phyloP scores from a whole-genome alignment of 2,329 filamentous ascomycete genomes.

The Penicillium aurantiogriseum region DNA sequence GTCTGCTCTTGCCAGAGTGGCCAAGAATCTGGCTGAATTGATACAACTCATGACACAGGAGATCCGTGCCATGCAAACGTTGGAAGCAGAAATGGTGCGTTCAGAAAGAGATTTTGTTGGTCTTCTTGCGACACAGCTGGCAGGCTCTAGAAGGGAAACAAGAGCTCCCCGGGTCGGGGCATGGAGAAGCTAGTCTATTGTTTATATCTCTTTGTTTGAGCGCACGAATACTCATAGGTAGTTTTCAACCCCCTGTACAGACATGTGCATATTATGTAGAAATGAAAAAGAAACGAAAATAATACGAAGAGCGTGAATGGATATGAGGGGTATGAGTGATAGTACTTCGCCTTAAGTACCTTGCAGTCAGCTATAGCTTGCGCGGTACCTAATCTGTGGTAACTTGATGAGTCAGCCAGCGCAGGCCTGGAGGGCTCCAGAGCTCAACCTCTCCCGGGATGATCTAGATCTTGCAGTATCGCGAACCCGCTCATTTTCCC shows the following conservation, averaged over 20 bases:
- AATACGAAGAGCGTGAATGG: background rate
- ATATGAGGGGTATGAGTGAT: background rate
- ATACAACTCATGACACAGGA: conserved; percentile 39
- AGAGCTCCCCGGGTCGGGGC: conserved; percentile 23
- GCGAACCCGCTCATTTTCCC: background rate
- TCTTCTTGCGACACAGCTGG: conserved; percentile 29
- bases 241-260: background rate
- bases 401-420: background rate
- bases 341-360: background rate
- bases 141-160: conserved; percentile 10
- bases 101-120: conserved; percentile 37
- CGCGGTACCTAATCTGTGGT: background rate
- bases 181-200: conserved; percentile 23
- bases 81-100: conserved; percentile 36
- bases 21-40: conserved; percentile 30
- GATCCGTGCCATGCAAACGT: conserved; percentile 34
- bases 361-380: background rate
- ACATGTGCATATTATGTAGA: background rate
- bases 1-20: conserved; percentile 36
- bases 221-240: background rate
- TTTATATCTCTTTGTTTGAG: background rate
- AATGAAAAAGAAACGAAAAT: background rate
- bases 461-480: background rate
- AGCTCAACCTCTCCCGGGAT: background rate
- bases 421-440: too few species aligned